Conservation (phyloP, 306 rosid genomes). For the Urtica urens region DNA sequence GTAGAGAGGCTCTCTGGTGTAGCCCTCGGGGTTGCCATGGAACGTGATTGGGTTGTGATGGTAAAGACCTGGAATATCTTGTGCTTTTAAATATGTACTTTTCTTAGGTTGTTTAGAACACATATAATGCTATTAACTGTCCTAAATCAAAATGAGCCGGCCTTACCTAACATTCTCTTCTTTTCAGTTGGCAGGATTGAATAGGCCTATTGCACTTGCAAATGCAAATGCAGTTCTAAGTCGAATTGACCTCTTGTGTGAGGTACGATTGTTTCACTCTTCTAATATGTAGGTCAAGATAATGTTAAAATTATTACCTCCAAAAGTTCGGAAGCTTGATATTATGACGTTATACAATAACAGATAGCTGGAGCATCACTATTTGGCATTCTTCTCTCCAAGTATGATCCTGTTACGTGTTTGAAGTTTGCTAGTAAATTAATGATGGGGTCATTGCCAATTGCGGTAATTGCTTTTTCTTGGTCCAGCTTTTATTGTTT, state of each 20-base stretch:
- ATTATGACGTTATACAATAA: constrained; percentile 7
- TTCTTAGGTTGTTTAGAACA: background rate
- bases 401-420: constrained; percentile 76
- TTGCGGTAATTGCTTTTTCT: constrained; percentile 46
- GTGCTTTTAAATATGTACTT: background rate
- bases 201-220: constrained; percentile 87
- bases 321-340: constrained; percentile 4
- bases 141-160: background rate
- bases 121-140: background rate
- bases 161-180: constrained; percentile 14
- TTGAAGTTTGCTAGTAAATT: constrained; percentile 65
- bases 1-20: constrained; percentile 77
- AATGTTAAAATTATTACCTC: constrained; percentile 2
- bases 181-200: constrained; percentile 81
- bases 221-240: constrained; percentile 82
- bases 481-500: constrained; percentile 15
- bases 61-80: too few relatives aligned
- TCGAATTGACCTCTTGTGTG: constrained; percentile 88
- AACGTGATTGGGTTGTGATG: constrained; percentile 98
- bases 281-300: background rate
- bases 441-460: constrained; percentile 68
- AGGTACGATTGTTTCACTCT: constrained; percentile 34
- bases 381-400: constrained; percentile 76
- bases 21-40: constrained; percentile 85
- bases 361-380: constrained; percentile 86